These are phyloP conservation scores for Camellia oleifera DNA, from an alignment of 179 eudicot genomes.

Conservation along the genomic window DNA sequence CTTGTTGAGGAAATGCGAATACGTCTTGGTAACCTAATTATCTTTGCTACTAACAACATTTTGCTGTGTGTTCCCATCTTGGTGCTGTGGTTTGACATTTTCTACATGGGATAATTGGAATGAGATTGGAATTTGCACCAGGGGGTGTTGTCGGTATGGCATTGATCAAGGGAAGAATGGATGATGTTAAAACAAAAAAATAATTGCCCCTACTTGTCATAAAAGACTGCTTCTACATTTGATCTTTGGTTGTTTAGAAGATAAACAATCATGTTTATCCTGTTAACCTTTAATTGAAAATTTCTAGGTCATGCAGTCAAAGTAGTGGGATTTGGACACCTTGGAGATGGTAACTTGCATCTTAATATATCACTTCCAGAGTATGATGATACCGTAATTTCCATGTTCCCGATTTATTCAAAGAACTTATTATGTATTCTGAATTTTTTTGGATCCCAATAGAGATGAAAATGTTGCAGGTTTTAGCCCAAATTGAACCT, in stretches of 20 bases:
- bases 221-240: slow-evolving; percentile 5
- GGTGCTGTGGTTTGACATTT: neutral
- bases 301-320: slow-evolving; percentile 62
- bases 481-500: slow-evolving; percentile 80
- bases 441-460: slow-evolving; percentile 8
- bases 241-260: neutral
- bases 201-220: neutral
- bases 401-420: slow-evolving; percentile 19
- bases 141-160: neutral
- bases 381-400: slow-evolving; percentile 76
- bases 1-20: slow-evolving; percentile 87
- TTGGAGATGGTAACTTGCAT: slow-evolving; percentile 98
- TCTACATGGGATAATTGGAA: neutral
- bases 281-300: slow-evolving; percentile 3
- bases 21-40: slow-evolving; percentile 64
- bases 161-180: neutral
- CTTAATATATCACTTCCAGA: slow-evolving; percentile 75
- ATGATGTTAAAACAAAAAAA: neutral
- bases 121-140: neutral
- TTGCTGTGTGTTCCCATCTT: neutral
- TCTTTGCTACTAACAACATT: slow-evolving; percentile 2
- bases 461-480: slow-evolving; percentile 35
- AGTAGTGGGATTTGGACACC: slow-evolving; percentile 91
- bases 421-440: neutral
- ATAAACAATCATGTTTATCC: neutral